Conservation (phyloP, 371 early-diverging fungal species). For the Conidiobolus coronatus region DNA sequence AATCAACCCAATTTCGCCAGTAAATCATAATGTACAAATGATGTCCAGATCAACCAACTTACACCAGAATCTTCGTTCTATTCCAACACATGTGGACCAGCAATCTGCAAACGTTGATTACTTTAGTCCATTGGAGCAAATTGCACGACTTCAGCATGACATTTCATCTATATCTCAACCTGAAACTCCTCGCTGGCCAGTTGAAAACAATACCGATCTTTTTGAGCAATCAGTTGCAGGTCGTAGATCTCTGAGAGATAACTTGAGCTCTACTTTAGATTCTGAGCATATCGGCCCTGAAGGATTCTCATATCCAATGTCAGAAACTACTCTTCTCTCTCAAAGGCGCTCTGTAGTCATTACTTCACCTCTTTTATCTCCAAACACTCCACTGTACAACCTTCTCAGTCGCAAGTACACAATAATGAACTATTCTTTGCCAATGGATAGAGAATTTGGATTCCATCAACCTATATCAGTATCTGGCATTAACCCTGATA, state of each 20-base stretch:
- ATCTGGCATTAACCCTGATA: neutral
- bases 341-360: neutral
- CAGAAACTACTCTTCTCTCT: neutral
- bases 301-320: no score
- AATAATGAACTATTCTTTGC: neutral
- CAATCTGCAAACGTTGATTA: neutral
- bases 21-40: no score
- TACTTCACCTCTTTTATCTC: neutral
- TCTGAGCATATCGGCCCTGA: no score
- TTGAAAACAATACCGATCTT: neutral
- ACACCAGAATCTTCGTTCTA: no score
- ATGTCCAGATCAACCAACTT: no score
- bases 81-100: neutral
- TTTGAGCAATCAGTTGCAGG: neutral
- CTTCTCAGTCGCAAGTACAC: neutral
- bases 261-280: neutral
- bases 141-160: neutral
- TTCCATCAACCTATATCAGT: neutral
- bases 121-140: neutral
- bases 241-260: neutral
- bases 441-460: neutral
- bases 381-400: neutral
- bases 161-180: neutral
- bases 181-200: slow-evolving; percentile 1
- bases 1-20: no score